Evolutionary conservation across 345 rosid species (phyloP), one percentile per base, ranked within the genome.

Genomic region (Hypericum perforatum): DNA sequence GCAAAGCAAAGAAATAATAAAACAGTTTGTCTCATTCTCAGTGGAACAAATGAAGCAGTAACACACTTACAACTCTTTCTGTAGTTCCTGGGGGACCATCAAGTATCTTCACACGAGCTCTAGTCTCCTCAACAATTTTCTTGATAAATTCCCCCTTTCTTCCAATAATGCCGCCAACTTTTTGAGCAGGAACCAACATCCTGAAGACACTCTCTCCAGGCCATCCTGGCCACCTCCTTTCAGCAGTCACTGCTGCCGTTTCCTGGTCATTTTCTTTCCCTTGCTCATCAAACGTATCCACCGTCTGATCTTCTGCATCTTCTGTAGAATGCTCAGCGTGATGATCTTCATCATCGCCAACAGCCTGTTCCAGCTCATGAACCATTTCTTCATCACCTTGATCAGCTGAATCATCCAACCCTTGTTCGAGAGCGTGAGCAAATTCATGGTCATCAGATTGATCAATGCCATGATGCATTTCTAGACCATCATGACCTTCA

Each of bases 71-170:
- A 70, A 94, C 99, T 89, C 96, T 76, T 83, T 94, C 97, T 36
- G 85, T 57, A n/a, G 99, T 84, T 63, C 99, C 99, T n/a, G 95
- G 95, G 67, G 99, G 99, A 58, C 99, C 99, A 66, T 94, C 99
- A 6, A 94, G 89, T 67, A 94, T 89, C 85, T 89, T 94, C 45
- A 89, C 81, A 54, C 97, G 84, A 62, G 99, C 99, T 68, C 95
- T 79, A 43, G 99, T 86, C 78, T 89, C 99, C 76, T 94, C 99
- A 16, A 89, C 92, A 52, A 94, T 84, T 69, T 89, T 94, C 67
- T 94, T 94, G 63, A 94, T 94, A 55, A 89, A 91, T 68, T 86
- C 97, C 16, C 97, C 97, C 62, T 86, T 89, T 47, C 97, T 94
- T 58, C 99, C 99, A 72, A 94, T 94, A 67, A 89, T 89, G 67